Base-by-base conservation (phyloP, 768 basidiomycete genomes). In the Dictyophora rubrovolvata region DNA sequence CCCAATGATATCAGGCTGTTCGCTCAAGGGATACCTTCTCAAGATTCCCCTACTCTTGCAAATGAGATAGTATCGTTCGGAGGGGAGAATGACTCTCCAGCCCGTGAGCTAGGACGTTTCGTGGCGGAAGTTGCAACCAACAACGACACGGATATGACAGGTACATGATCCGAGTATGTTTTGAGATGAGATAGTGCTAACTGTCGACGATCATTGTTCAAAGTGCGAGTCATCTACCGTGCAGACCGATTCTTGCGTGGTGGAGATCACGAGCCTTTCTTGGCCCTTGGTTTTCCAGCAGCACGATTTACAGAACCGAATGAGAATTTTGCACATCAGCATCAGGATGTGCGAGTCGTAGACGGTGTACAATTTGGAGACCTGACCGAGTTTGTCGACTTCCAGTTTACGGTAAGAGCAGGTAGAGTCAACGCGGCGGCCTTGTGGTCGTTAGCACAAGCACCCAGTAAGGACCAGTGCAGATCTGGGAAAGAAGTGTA, bases 291-390 rank as follows among this genome's bases (percentile, higher is more conserved):
- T 12, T 80, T 76, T 69, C 71, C 81, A 10, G 81, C 80, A 0
- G 76, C 79, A 22, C 76, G 79, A 22, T 81, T 80, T 71, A 80
- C 78, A 0, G 81, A 81, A 62, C 80, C 79, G 8, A 69, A 77
- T 65, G 79, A 82, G 66, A 75, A 81, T 65, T 81, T 79, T 65
- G 78, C 76, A 35, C 79, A 81, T 64, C 79, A 82, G 66, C 79
- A 81, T 65, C 81, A 82, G 66, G 75, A 82, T 64, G 72, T 77
- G 48, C 76, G 79, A 22, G 73, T 82, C 48, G 70, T 67, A 36
- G 71, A 78, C 36, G 79, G 79, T 8, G 65, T 75, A n/a, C 79
- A 81, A 64, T 81, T 79, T 63, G 81, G 81, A 36, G 81, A 82
- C 66, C 74, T 81, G 49, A 64, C 69, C 49, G 75, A 81, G 64